These are phyloP conservation scores for Penicillium sp. DNA, from an alignment of 2,329 filamentous ascomycete species.

Conservation along the genomic window DNA sequence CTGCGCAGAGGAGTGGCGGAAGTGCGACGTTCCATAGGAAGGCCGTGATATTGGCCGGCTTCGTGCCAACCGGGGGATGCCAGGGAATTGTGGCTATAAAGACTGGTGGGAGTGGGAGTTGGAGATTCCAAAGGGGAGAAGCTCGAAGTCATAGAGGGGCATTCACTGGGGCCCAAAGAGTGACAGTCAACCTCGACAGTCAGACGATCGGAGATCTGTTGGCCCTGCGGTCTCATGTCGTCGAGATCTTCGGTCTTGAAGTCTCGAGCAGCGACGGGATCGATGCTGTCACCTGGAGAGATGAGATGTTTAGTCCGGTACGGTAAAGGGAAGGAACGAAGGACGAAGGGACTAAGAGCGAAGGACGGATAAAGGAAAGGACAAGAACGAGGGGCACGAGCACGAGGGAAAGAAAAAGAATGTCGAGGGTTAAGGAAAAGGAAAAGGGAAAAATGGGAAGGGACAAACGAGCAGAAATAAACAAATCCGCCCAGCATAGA, in stretches of 20 bases:
- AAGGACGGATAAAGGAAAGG: conserved; percentile 13
- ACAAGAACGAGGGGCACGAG: conserved; percentile 9
- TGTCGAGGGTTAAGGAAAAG: conserved; percentile 21
- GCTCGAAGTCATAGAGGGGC: conserved; percentile 39
- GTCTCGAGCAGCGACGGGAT: conserved; percentile 25
- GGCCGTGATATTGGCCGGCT: conserved; percentile 23
- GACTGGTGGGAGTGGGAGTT: conserved; percentile 37
- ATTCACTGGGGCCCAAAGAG: conserved; percentile 38
- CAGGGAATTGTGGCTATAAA: conserved; percentile 38
- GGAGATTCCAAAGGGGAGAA: conserved; percentile 41
- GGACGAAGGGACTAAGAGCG: conserved; percentile 19
- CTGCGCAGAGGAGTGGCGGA: conserved; percentile 33
- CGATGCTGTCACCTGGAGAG: conserved; percentile 29
- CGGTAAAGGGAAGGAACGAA: conserved; percentile 8
- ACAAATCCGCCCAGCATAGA: conserved; percentile 34
- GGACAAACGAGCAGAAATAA: conserved; percentile 41
- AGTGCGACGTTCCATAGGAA: conserved; percentile 28
- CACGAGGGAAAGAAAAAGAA: conserved; percentile 22
- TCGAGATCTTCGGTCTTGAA: conserved; percentile 29
- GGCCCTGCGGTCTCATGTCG: conserved; percentile 39
- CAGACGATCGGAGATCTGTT: conserved; percentile 34
- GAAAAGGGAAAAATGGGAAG: conserved; percentile 18
- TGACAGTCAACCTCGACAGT: conserved; percentile 39
- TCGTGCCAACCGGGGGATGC: conserved; percentile 39
- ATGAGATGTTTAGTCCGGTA: conserved; percentile 8